phyloP scores from a whole-genome alignment of 177 flowering plant species.

The Tripterygium wilfordii region DNA sequence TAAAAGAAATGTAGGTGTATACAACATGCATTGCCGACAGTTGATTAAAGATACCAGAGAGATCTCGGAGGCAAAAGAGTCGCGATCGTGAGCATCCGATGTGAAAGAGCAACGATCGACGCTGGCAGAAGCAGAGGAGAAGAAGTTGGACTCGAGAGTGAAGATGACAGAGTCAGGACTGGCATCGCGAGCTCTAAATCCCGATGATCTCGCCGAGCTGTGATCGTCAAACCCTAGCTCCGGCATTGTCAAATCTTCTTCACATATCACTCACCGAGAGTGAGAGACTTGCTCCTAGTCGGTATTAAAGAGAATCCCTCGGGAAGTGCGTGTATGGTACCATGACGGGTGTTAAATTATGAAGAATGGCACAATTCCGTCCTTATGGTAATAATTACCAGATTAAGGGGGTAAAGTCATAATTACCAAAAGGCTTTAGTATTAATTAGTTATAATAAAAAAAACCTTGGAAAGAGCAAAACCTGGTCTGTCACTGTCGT shows the following conservation, averaged over 20 bases:
- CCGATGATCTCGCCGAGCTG: conserved; percentile 17
- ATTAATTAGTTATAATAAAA: too few relatives aligned
- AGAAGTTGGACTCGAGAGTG: conserved; percentile 55
- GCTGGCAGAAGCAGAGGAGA: conserved; percentile 70
- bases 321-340: too few relatives aligned
- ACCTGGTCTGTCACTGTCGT: too few relatives aligned
- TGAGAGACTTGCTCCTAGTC: too few relatives aligned
- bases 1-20: too few relatives aligned
- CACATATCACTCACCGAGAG: conserved; percentile 13
- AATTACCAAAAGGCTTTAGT: too few relatives aligned
- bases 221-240: conserved; percentile 39
- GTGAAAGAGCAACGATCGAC: conserved; percentile 81
- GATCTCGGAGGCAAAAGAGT: conserved; percentile 47
- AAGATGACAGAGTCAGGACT: conserved; percentile 80
- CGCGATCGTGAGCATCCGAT: conserved; percentile 64
- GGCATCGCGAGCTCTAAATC: conserved; percentile 35
- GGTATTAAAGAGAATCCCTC: too few relatives aligned
- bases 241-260: conserved; percentile 33
- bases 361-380: too few relatives aligned
- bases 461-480: too few relatives aligned
- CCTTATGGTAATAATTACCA: too few relatives aligned
- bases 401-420: too few relatives aligned
- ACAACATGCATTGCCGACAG: neutral
- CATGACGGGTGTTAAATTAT: too few relatives aligned
- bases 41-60: conserved; percentile 58